Base-by-base conservation (phyloP, 768 basidiomycete genomes). In the Rhizopogon vesiculosus region DNA sequence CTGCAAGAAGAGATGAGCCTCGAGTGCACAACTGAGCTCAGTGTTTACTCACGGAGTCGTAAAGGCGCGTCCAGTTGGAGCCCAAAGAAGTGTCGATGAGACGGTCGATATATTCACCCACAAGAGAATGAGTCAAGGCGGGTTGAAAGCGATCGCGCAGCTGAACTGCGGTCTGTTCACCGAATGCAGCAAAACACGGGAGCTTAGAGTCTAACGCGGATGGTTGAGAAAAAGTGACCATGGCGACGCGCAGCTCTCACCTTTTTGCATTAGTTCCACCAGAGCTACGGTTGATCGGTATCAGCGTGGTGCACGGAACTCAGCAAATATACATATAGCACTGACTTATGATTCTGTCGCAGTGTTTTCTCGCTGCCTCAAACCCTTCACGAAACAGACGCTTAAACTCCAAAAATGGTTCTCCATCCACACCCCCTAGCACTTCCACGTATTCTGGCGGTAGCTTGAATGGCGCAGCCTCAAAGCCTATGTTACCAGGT, bases 381-480 rank as follows among this genome's bases (percentile, higher is more conserved):
- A 98, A 99, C 44, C 94, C 93, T 63, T 95, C 89, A 61, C 84
- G 88, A 74, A 98, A 98, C 40, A 97, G 74, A 53, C 79, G 78
- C 66, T 82, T 88, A 76, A 98, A 99, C 67, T 96, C 91, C 43
- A 78, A 67, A 66, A 88, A 98, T 12, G 89, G 79, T 22, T 85
- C 76, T 29, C 86, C 81, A 50, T 87, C 79, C 42, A 90, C 73
- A 3, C 96, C 96, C 8, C 97, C 97, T 31, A 99, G 78, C 29
- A 99, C 91, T 62, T 98, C 96, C 52, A 99, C 80, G 70, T 99
- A 99, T 70, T 99, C 97, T 52, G 88, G 77, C 7, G 94, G 87
- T 12, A 98, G 74, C 70, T 99, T 99, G 81, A 99, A 99, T 1
- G 97, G 97, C 2, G 97, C 95, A n/a, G 95, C 96, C 73, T 99